A percentile compares a stretch with the other conserved stretches of the same genome.
These are phyloP conservation scores for Gnetum montanum DNA, from an alignment of 75 land plant genomes.

Conservation along the genomic window DNA sequence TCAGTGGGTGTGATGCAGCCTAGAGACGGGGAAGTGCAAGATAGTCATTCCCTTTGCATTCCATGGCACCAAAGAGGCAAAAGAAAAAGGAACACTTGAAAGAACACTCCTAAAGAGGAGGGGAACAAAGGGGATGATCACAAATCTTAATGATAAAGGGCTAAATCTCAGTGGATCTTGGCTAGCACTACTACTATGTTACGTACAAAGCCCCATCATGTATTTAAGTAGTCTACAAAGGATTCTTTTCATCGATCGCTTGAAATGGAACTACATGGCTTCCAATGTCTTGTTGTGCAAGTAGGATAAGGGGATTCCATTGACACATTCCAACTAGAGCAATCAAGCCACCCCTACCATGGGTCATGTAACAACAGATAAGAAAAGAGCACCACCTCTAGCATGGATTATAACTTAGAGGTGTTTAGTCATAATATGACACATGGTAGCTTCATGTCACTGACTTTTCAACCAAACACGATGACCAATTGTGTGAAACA, in stretches of 20 bases:
- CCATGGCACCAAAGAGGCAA: no score
- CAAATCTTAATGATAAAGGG: no score
- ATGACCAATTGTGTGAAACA: conserved; percentile 50
- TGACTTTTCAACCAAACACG: conserved; percentile 32
- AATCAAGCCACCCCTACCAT: background rate
- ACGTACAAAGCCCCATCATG: conserved; percentile 18
- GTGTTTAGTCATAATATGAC: conserved; percentile 62
- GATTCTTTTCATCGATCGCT: background rate
- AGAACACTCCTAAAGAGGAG: no score
- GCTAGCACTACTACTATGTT: conserved; percentile 23
- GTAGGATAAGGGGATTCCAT: background rate
- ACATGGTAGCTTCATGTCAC: no score
- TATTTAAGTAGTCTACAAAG: conserved; percentile 6
- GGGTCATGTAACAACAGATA: background rate
- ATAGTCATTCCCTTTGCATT: no score
- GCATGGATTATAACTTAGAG: conserved; percentile 61
- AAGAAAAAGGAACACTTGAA: no score
- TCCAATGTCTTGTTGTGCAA: no score
- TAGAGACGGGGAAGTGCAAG: no score
- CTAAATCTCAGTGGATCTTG: no score
- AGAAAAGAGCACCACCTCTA: no score
- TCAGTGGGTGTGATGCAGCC: no score
- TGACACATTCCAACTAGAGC: background rate
- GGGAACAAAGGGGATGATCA: no score
- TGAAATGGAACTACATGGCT: background rate